Evolutionary conservation across 73 alveolate species (phyloP).

Genomic region (Tetrahymena malaccensis): DNA sequence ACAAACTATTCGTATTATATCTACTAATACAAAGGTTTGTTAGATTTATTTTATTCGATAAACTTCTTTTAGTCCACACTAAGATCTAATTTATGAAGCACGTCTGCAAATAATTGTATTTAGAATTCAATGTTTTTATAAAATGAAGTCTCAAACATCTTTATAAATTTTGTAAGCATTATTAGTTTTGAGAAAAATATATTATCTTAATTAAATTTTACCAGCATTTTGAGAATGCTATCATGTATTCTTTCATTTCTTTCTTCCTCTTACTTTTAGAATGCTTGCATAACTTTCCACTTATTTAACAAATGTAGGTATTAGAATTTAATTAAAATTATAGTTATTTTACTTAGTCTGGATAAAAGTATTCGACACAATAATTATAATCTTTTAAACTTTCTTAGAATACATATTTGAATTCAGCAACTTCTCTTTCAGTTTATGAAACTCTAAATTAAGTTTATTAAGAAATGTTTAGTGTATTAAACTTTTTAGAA

Average conservation of each 20-base stretch:
- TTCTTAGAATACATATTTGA: background rate
- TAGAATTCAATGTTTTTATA: background rate
- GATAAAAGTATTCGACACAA: background rate
- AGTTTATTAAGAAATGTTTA: background rate
- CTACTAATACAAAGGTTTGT: background rate
- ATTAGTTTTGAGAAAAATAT: background rate
- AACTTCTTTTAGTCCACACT: background rate
- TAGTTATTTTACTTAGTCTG: background rate
- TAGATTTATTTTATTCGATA: background rate
- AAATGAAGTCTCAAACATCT: background rate
- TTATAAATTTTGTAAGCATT: background rate
- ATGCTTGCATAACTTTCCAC: background rate
- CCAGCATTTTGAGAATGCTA: background rate
- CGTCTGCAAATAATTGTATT: background rate
- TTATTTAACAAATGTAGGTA: background rate
- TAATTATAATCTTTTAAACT: background rate
- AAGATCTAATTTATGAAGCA: background rate
- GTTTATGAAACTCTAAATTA: background rate
- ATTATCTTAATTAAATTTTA: background rate
- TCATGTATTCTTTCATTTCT: background rate
- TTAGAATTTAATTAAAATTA: background rate
- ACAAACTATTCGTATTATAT: background rate
- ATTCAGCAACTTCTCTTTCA: background rate
- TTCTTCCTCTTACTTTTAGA: background rate
- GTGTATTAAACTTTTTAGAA: background rate